A percentile compares a stretch with the other conserved stretches of the same genome.
These are phyloP conservation scores for Delonix regia DNA, from an alignment of 306 rosid genomes.

Conservation along the genomic window DNA sequence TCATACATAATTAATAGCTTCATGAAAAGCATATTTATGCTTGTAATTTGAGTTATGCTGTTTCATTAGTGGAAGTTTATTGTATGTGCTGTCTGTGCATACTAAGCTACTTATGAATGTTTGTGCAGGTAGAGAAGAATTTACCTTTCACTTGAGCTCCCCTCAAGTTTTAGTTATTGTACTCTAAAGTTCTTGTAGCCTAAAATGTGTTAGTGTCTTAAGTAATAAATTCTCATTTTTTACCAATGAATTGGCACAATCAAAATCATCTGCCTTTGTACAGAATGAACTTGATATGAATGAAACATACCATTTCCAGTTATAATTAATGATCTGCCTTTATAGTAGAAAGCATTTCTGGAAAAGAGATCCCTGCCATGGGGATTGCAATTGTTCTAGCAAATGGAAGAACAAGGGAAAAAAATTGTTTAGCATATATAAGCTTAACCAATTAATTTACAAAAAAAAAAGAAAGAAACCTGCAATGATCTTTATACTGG, in stretches of 20 bases:
- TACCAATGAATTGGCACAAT: neutral
- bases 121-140: conserved; percentile 35
- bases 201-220: neutral
- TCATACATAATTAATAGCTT: too few species aligned
- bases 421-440: too few species aligned
- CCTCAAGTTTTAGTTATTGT: conserved; percentile 35
- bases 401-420: too few species aligned
- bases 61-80: conserved; percentile 37
- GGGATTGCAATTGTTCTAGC: too few species aligned
- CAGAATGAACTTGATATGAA: neutral
- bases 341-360: too few species aligned
- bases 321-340: too few species aligned
- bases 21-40: too few species aligned
- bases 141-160: conserved; percentile 43
- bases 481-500: too few species aligned
- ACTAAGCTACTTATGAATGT: conserved; percentile 47
- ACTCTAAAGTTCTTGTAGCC: neutral
- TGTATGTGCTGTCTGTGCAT: conserved; percentile 42
- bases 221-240: conserved; percentile 26
- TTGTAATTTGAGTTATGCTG: conserved; percentile 20
- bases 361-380: too few species aligned
- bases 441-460: too few species aligned
- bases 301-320: neutral
- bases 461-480: too few species aligned
- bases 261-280: neutral